Percentiles rank a stretch among this genome's conserved stretches.
These are phyloP conservation scores for Arxiozyma slooffiae DNA, from an alignment of 1,139 yeast genomes.

Conservation along the genomic window DNA sequence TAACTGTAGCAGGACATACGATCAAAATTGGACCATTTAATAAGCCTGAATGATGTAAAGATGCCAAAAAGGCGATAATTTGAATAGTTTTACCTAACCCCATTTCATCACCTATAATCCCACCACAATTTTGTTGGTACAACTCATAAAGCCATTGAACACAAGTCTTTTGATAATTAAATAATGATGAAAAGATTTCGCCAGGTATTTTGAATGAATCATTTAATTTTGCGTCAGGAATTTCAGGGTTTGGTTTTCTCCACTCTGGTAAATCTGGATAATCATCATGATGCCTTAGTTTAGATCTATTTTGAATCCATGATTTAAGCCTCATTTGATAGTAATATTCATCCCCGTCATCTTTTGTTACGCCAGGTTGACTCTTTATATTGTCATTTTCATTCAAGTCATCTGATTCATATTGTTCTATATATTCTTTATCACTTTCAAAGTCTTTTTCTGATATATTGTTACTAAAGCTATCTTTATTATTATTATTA, in stretches of 20 bases:
- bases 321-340: slow-evolving; percentile 49
- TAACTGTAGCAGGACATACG: slow-evolving; percentile 94
- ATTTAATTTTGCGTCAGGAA: slow-evolving; percentile 65
- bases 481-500: slow-evolving; percentile 13
- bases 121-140: slow-evolving; percentile 80
- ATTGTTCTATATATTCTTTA: slow-evolving; percentile 9
- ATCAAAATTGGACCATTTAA: slow-evolving; percentile 70
- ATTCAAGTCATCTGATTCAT: slow-evolving; percentile 9
- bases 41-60: slow-evolving; percentile 71
- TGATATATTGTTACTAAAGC: slow-evolving; percentile 16
- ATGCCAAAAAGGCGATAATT: slow-evolving; percentile 80
- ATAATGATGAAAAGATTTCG: slow-evolving; percentile 74
- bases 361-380: slow-evolving; percentile 32
- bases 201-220: slow-evolving; percentile 73
- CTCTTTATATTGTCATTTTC: neutral
- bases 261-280: slow-evolving; percentile 37
- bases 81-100: slow-evolving; percentile 95
- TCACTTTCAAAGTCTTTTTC: neutral
- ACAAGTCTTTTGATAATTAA: slow-evolving; percentile 90
- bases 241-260: slow-evolving; percentile 66
- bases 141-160: slow-evolving; percentile 76
- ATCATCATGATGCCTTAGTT: slow-evolving; percentile 17
- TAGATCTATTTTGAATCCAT: slow-evolving; percentile 47
- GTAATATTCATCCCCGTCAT: slow-evolving; percentile 67
- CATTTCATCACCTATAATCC: slow-evolving; percentile 96